phyloP scores from a whole-genome alignment of 129 eudicot genomes.

The Scalesia atractyloides region DNA sequence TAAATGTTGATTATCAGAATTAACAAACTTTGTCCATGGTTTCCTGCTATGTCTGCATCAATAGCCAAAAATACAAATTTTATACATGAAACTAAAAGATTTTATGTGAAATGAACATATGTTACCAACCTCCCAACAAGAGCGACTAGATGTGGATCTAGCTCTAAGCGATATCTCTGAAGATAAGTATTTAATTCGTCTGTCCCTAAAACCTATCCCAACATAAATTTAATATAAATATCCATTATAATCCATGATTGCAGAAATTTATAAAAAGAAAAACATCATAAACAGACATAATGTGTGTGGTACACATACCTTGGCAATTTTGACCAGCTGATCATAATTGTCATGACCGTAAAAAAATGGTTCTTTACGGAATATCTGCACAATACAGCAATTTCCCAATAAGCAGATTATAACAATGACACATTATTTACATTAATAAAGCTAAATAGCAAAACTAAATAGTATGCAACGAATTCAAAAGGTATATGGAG shows the following conservation, averaged over 20 bases:
- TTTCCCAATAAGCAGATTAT: conserved; percentile 25
- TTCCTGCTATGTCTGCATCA: conserved; percentile 72
- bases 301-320: conserved; percentile 46
- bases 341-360: conserved; percentile 83
- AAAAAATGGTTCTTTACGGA: conserved; percentile 83
- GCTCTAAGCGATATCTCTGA: conserved; percentile 72
- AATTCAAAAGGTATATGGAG: background rate
- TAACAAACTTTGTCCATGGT: conserved; percentile 80
- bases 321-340: conserved; percentile 78
- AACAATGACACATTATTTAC: background rate
- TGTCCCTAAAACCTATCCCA: conserved; percentile 75
- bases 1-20: conserved; percentile 80
- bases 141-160: conserved; percentile 80
- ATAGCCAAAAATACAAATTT: background rate
- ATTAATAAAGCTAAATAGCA: background rate
- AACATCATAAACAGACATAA: background rate
- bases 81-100: background rate
- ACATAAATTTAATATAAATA: background rate
- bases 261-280: background rate
- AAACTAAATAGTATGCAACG: conserved; percentile 2
- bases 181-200: conserved; percentile 78
- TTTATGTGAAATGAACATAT: background rate
- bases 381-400: conserved; percentile 55
- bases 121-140: conserved; percentile 83
- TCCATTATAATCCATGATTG: background rate